Evolutionary conservation across 1,284 basidiomycete genomes (phyloP), one percentile per base, ranked within the genome.

Genomic region (Boletus semigastroideus): DNA sequence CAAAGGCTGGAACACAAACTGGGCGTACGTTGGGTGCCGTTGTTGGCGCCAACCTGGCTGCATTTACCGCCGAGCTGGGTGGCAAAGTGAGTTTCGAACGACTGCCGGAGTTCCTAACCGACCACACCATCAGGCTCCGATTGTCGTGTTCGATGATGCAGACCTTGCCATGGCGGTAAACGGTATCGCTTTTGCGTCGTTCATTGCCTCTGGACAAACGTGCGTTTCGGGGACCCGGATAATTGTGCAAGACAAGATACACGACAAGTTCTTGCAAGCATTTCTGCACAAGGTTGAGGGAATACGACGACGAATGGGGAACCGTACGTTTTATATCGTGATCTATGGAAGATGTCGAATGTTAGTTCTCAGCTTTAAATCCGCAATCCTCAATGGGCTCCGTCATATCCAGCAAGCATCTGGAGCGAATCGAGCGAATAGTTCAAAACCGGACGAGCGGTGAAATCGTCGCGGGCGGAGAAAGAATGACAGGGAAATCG

Each of bases 171-270:
- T 78, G 31, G 85, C 90, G 1, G 86, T 89, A 16, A 90, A 91
- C 58, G 90, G 90, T 14, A 80, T 79, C 3, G 85, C 87, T 2
- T 92, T 92, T 64, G 85, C 90, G n/a, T 80, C 85, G 1, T 93
- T 92, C 60, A 74, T 92, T 36, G 90, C 90, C 1, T 90, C 90
- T 31, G 90, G 91, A 2, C 90, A 93, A 71, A 92, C 90, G 14
- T 92, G 89, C 56, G 86, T 92, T 19, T 90, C 89, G 5, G 89
- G 88, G 20, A 83, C 89, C 16, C 78, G 89, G 11, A 72, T 92
- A 25, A 75, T 92, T 10, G 69, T 92, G 5, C 88, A 91, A 54
- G 78, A 83, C 38, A 66, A 66, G 10, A 78, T 92, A 46, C 89
- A 88, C 58, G 78, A 87, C 42, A 65, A 70, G 4, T 92, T 92